Evolutionary conservation across 805 yeast species (phyloP).

Genomic region (Diddensiella transvaalensis): DNA sequence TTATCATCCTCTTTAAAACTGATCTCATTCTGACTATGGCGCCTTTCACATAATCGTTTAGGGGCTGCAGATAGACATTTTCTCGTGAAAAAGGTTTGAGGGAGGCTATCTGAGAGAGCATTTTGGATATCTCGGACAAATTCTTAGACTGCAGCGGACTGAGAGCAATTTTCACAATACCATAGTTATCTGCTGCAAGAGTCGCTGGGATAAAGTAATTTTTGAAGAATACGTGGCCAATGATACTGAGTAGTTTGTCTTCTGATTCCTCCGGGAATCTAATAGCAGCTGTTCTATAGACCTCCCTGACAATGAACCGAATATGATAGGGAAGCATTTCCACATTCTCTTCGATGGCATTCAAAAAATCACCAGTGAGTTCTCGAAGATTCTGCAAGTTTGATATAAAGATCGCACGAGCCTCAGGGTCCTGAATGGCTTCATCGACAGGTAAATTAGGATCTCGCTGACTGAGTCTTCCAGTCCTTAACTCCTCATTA

Average conservation of each 20-base stretch:
- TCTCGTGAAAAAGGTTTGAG: slow-evolving; percentile 62
- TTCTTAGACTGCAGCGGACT: slow-evolving; percentile 46
- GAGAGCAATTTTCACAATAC: slow-evolving; percentile 40
- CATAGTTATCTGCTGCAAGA: slow-evolving; percentile 43
- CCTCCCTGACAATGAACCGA: slow-evolving; percentile 49
- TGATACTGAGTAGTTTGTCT: slow-evolving; percentile 57
- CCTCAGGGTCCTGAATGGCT: slow-evolving; percentile 79
- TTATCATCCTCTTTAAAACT: slow-evolving; percentile 47
- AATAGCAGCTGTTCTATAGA: slow-evolving; percentile 24
- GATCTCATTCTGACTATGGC: slow-evolving; percentile 46
- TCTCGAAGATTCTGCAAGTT: slow-evolving; percentile 77
- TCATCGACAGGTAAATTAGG: slow-evolving; percentile 49
- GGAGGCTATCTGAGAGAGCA: slow-evolving; percentile 60
- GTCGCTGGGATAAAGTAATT: slow-evolving; percentile 37
- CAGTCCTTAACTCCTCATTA: slow-evolving; percentile 34
- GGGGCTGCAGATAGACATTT: slow-evolving; percentile 70
- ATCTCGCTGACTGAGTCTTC: slow-evolving; percentile 35
- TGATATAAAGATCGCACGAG: slow-evolving; percentile 62
- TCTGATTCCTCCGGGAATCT: slow-evolving; percentile 35
- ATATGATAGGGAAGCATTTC: slow-evolving; percentile 53
- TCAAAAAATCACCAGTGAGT: slow-evolving; percentile 57
- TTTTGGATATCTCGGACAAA: slow-evolving; percentile 52
- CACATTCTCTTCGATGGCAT: slow-evolving; percentile 44
- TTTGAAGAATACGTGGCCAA: slow-evolving; percentile 50
- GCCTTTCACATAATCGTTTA: slow-evolving; percentile 64